Evolutionary conservation across 179 eudicot genomes (phyloP).

Genomic region (Carnegiea gigantea): DNA sequence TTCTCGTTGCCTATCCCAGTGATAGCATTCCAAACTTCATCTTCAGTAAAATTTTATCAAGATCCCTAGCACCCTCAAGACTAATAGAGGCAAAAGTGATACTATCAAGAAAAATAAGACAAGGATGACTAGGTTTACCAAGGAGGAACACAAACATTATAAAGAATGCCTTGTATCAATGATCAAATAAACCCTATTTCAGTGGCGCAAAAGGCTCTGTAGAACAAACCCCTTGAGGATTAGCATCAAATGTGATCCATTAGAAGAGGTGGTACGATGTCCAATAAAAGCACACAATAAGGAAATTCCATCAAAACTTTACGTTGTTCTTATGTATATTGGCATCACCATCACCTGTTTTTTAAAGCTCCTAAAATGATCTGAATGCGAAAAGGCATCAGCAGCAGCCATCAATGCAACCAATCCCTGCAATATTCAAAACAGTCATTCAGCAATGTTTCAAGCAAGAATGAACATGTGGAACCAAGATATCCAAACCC

Average conservation of each 20-base stretch:
- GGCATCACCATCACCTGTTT: constrained; percentile 61
- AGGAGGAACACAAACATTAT: background rate
- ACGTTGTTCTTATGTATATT: background rate
- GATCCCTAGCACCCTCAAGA: no score
- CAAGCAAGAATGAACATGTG: constrained; percentile 8
- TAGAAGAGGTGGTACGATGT: constrained; percentile 2
- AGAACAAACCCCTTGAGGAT: background rate
- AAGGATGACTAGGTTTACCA: background rate
- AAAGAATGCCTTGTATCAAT: background rate
- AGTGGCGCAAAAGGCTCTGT: constrained; percentile 1
- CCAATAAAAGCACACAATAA: background rate
- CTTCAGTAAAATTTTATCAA: no score
- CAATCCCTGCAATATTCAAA: constrained; percentile 62
- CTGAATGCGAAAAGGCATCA: constrained; percentile 79
- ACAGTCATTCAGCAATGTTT: constrained; percentile 10
- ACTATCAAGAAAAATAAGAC: background rate
- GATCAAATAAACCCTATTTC: background rate
- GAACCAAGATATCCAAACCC: background rate
- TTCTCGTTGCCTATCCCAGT: no score
- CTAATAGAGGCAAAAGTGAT: background rate
- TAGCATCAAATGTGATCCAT: background rate
- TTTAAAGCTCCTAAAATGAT: constrained; percentile 47
- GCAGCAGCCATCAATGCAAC: constrained; percentile 85
- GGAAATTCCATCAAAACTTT: background rate
- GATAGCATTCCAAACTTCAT: no score